These are phyloP conservation scores for Parathielavia appendiculata DNA, from an alignment of 495 filamentous ascomycete species.

Conservation along the genomic window DNA sequence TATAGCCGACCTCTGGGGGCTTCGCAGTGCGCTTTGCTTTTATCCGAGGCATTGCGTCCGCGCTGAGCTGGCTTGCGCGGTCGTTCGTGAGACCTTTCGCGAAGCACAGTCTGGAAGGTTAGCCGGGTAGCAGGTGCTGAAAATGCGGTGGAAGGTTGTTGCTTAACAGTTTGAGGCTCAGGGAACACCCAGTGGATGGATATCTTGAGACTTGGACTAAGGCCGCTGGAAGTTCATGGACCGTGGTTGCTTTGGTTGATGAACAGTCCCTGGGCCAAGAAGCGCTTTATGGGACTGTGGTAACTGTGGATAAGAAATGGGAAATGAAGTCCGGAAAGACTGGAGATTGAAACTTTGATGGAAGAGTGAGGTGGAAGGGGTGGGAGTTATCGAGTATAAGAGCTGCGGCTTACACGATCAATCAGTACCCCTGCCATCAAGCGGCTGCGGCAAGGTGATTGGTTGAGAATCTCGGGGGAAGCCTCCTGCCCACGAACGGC, in stretches of 20 bases:
- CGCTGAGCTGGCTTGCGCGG: neutral
- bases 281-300: too few relatives aligned
- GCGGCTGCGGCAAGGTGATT: neutral
- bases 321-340: neutral
- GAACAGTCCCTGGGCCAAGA: too few relatives aligned
- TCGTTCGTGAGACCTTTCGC: neutral
- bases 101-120: neutral
- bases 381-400: neutral
- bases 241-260: too few relatives aligned
- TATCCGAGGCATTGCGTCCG: constrained; percentile 14
- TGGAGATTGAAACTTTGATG: neutral
- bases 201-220: too few relatives aligned
- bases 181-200: too few relatives aligned
- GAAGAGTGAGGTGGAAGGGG: neutral
- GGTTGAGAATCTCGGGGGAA: neutral
- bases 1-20: neutral
- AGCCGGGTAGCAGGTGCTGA: too few relatives aligned
- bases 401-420: constrained; percentile 7
- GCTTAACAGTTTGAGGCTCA: too few relatives aligned
- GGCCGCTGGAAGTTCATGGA: neutral
- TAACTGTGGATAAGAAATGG: neutral
- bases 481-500: constrained; percentile 12
- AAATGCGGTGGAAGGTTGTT: too few relatives aligned
- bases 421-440: neutral
- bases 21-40: neutral